A percentile compares a stretch with the other conserved stretches of the same genome.
These are phyloP conservation scores for Tulasnella sp. DNA, from an alignment of 768 basidiomycete genomes.

Conservation along the genomic window DNA sequence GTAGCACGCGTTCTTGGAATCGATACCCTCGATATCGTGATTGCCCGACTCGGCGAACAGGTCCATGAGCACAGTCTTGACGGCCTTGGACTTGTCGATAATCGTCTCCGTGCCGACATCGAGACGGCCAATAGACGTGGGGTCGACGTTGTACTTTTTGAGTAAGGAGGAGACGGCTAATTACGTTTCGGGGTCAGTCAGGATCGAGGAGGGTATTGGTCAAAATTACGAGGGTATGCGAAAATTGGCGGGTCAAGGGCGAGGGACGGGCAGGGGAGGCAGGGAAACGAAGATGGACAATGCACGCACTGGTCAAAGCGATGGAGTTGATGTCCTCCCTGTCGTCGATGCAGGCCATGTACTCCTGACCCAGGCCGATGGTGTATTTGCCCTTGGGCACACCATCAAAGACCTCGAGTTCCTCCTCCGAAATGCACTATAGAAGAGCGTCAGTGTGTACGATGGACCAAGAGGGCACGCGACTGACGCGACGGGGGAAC, in stretches of 20 bases:
- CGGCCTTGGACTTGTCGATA: constrained; percentile 98
- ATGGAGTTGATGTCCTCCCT: constrained; percentile 99
- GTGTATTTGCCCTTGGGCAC: constrained; percentile 97
- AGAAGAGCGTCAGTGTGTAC: constrained; percentile 16
- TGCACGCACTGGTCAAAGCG: constrained; percentile 67
- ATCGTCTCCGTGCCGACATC: constrained; percentile 99
- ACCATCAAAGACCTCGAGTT: constrained; percentile 87
- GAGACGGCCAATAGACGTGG: constrained; percentile 89
- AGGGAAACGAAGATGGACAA: neutral
- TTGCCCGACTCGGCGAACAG: constrained; percentile 88
- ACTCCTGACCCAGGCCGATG: constrained; percentile 93
- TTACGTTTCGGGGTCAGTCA: neutral
- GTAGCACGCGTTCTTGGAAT: constrained; percentile 99
- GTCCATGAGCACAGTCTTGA: constrained; percentile 98
- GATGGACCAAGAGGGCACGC: neutral
- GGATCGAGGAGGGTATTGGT: too few relatives aligned
- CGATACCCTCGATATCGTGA: constrained; percentile 95
- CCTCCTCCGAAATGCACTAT: constrained; percentile 91
- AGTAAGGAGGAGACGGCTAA: constrained; percentile 79
- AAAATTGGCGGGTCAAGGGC: neutral
- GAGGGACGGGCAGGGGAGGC: too few relatives aligned
- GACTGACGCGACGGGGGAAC: constrained; percentile 76
- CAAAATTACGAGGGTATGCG: too few relatives aligned
- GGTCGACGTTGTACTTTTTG: constrained; percentile 90
- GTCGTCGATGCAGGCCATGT: constrained; percentile 98